These are phyloP conservation scores for Phytophthora pinifolia DNA, from an alignment of 352 stramenopile genomes.

Conservation along the genomic window DNA sequence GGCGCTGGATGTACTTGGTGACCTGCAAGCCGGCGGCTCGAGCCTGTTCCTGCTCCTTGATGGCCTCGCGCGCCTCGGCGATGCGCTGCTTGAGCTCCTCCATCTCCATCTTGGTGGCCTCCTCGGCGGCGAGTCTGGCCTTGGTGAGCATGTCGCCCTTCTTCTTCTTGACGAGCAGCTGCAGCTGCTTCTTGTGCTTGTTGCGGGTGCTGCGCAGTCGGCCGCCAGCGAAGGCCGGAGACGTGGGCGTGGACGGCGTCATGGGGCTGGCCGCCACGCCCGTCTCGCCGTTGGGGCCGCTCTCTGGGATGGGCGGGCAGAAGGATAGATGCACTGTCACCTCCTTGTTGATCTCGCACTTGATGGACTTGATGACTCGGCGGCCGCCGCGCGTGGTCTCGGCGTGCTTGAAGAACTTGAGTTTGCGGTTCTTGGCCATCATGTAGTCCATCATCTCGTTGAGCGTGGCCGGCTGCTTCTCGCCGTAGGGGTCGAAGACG, in stretches of 20 bases:
- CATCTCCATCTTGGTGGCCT: slow-evolving; percentile 88
- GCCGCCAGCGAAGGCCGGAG: slow-evolving; percentile 66
- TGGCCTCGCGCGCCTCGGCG: slow-evolving; percentile 70
- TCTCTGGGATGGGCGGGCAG: slow-evolving; percentile 78
- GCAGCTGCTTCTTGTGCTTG: slow-evolving; percentile 84
- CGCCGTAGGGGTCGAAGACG: slow-evolving; percentile 81
- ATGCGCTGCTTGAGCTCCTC: slow-evolving; percentile 86
- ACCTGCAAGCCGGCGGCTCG: slow-evolving; percentile 71
- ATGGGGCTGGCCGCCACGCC: slow-evolving; percentile 83
- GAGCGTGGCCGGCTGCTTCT: slow-evolving; percentile 81
- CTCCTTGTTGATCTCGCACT: slow-evolving; percentile 88
- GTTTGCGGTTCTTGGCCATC: slow-evolving; percentile 86
- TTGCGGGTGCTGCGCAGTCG: slow-evolving; percentile 76
- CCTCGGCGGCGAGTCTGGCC: slow-evolving; percentile 80
- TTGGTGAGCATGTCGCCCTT: slow-evolving; percentile 88
- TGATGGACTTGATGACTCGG: slow-evolving; percentile 86
- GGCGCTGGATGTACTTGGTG: slow-evolving; percentile 85
- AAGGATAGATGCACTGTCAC: slow-evolving; percentile 84
- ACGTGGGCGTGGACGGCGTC: slow-evolving; percentile 85
- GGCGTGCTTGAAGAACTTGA: slow-evolving; percentile 89
- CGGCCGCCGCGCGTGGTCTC: slow-evolving; percentile 82
- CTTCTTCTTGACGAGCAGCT: slow-evolving; percentile 87
- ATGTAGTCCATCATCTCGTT: slow-evolving; percentile 92
- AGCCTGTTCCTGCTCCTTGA: slow-evolving; percentile 80
- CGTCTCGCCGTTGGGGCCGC: slow-evolving; percentile 74